phyloP scores from a whole-genome alignment of 176 grass and related monocot genomes.

The Cenchrus fungigraminus region DNA sequence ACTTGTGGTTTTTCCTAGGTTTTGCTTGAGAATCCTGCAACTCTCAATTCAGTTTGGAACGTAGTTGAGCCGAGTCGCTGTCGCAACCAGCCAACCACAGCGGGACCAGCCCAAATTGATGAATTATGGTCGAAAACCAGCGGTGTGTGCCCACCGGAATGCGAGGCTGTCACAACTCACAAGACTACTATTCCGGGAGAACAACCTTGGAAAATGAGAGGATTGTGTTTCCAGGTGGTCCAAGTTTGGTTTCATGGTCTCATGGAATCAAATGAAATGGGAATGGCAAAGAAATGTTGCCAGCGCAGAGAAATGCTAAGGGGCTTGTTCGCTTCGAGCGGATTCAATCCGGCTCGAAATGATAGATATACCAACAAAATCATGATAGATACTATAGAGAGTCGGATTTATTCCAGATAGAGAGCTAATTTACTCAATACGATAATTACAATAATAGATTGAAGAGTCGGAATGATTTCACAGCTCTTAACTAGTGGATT shows the following conservation, averaged over 20 bases:
- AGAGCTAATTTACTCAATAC: too few relatives aligned
- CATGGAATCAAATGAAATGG: background rate
- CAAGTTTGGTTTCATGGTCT: background rate
- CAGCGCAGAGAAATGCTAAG: background rate
- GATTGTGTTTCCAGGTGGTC: too few relatives aligned
- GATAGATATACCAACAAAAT: too few relatives aligned
- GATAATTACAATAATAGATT: too few relatives aligned
- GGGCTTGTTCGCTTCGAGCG: too few relatives aligned
- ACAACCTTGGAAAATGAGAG: too few relatives aligned
- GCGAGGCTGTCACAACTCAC: background rate
- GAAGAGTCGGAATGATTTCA: too few relatives aligned
- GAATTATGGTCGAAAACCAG: constrained; percentile 15
- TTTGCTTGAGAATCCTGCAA: constrained; percentile 48
- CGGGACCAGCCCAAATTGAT: background rate
- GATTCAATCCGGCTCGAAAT: too few relatives aligned
- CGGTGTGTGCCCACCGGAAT: constrained; percentile 33
- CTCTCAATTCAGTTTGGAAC: background rate
- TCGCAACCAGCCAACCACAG: background rate
- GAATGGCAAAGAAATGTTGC: background rate
- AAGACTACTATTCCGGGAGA: background rate
- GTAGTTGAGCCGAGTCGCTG: constrained; percentile 13
- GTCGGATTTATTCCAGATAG: too few relatives aligned
- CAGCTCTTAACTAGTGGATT: too few relatives aligned
- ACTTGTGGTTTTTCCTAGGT: background rate
- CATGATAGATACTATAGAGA: too few relatives aligned